Percentiles rank a stretch among this genome's conserved stretches.
Evolutionary conservation across 768 basidiomycete species (phyloP).

Genomic region (Tricholoma flavovirens): DNA sequence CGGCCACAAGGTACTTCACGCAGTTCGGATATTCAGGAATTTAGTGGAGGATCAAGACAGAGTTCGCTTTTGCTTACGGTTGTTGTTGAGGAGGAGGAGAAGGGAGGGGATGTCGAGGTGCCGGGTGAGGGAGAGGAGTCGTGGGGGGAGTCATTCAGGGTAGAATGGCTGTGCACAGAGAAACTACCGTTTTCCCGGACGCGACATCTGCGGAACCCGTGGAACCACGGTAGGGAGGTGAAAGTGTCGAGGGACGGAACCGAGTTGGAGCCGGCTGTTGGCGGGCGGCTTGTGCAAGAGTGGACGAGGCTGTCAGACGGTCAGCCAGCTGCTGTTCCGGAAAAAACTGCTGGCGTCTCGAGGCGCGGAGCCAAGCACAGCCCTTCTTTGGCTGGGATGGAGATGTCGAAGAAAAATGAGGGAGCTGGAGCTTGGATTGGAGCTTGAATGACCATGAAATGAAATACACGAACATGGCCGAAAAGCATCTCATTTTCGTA

Average conservation of each 20-base stretch:
- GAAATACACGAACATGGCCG: constrained; percentile 20
- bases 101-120: constrained; percentile 16
- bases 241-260: constrained; percentile 89
- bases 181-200: constrained; percentile 71
- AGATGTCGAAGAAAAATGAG: not conserved
- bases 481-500: too few species aligned
- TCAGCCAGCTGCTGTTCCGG: constrained; percentile 3
- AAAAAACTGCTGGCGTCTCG: not conserved
- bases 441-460: constrained; percentile 19
- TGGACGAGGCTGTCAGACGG: constrained; percentile 43
- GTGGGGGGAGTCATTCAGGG: constrained; percentile 77
- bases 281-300: constrained; percentile 61
- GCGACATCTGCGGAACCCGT: constrained; percentile 81
- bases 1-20: constrained; percentile 11
- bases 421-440: not conserved
- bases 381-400: constrained; percentile 1
- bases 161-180: constrained; percentile 76
- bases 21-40: not conserved
- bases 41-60: not conserved
- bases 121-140: constrained; percentile 17
- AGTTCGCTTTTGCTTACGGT: constrained; percentile 15
- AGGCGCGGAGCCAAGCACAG: constrained; percentile 8
- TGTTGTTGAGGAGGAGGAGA: constrained; percentile 23
- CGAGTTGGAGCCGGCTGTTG: constrained; percentile 79
- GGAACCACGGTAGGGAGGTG: constrained; percentile 83